Evolutionary conservation across 208 protist genomes (phyloP), one percentile per base, ranked within the genome.

Genomic region (Trypanosoma melophagium): DNA sequence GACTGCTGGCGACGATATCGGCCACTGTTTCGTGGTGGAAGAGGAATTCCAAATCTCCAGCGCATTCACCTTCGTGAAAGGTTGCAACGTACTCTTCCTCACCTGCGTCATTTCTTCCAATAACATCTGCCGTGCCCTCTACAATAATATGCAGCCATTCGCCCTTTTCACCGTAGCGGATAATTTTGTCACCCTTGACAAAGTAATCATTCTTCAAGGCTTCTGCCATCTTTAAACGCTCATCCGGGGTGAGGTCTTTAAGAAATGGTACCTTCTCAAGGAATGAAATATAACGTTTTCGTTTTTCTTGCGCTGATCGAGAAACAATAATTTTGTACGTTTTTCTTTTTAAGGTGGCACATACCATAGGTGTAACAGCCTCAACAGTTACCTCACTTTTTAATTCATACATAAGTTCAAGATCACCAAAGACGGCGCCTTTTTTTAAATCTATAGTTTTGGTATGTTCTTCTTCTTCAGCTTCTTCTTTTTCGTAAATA

Each of bases 81-180:
- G 72, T 69, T 3, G 75, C 70, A 25, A 92, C 74, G 38, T 83
- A 61, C 38, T 69, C 60, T 51, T 79, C 57, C 50, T 72, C 60
- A 1, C 76, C 81, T 0, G 51, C 60, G 0, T 16, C 76, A 57
- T 76, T 69, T 2, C 69, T 70, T 17, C 73, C 77, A 41, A 77
- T 56, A 14, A 94, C 84, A 35, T 81, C 55, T 8, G 89, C 54
- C 4, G 69, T 76, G 31, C 89, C 89, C 41, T 94, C 89, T 5
- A 86, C 73, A 21, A 92, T 71, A 59, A 92, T 73, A 72, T 90
- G 77, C 17, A 94, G 59, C 86, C 89, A 94, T 58, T 81, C 73
- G 24, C 69, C 80, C 12, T 68, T 69, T 35, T 71, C 76, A 22
- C 86, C 86, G 68, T 77, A 76, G 8, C 44, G 38, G 44, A 94